phyloP scores from a whole-genome alignment of 2,329 filamentous ascomycete genomes.

The Curvularia lunata region DNA sequence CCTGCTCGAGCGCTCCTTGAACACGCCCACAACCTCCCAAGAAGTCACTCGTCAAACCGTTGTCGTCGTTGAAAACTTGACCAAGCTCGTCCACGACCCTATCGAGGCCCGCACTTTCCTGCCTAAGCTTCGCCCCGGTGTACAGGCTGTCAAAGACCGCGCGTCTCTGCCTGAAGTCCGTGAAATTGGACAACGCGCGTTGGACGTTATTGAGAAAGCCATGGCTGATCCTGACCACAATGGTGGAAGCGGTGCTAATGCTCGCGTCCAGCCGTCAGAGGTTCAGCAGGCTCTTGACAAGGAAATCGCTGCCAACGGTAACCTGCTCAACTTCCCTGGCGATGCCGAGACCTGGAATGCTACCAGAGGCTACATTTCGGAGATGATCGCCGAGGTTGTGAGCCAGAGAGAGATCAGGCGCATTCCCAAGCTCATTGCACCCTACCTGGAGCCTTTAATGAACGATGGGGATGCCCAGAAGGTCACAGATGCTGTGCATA shows the following conservation, averaged over 20 bases:
- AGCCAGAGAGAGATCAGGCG: constrained; percentile 81
- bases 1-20: constrained; percentile 90
- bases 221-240: constrained; percentile 70
- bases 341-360: constrained; percentile 67
- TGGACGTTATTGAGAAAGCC: constrained; percentile 89
- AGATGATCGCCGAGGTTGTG: constrained; percentile 86
- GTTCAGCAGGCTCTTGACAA: constrained; percentile 76
- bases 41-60: constrained; percentile 95
- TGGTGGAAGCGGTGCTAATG: constrained; percentile 62
- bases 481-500: constrained; percentile 75
- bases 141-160: constrained; percentile 84
- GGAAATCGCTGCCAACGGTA: constrained; percentile 74
- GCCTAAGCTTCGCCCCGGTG: constrained; percentile 91
- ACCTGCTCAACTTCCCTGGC: constrained; percentile 66
- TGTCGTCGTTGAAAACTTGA: constrained; percentile 96
- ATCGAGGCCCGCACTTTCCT: constrained; percentile 94
- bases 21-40: constrained; percentile 87
- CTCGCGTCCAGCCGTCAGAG: constrained; percentile 73
- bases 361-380: constrained; percentile 75
- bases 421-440: constrained; percentile 70
- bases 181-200: constrained; percentile 81
- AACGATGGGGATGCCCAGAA: constrained; percentile 66
- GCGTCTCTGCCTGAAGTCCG: constrained; percentile 95
- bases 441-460: constrained; percentile 78
- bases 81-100: constrained; percentile 95